Evolutionary conservation across 2,329 filamentous ascomycete species (phyloP), one percentile per base, ranked within the genome.

Genomic region (Myriangium duriaei): DNA sequence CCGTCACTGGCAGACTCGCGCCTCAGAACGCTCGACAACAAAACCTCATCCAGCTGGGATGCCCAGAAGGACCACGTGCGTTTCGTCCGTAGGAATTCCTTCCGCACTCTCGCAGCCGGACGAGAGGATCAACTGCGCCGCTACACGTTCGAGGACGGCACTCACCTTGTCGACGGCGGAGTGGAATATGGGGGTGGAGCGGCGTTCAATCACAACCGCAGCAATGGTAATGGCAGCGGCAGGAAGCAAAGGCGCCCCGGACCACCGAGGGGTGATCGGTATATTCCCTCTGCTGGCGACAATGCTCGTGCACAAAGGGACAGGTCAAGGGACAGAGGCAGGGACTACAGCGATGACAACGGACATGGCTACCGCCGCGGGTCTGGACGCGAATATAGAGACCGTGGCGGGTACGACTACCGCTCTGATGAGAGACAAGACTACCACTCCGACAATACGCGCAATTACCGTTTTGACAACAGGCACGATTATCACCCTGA

Each of bases 1-100:
- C 68, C 74, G 4, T 71, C 76, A 0, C 61, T 86, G 4, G 79
- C 72, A 1, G 66, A 72, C 11, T 68, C 69, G 32, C 74, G 88
- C 10, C 61, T 86, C 4, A 73, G 78, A 40, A 65, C 66, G 35
- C 63, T 81, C 11, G 65, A 69, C 11, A 51, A 57, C 4, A 55
- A 56, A 36, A 67, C 62, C 10, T 59, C 55, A 39, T 48, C 57
- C 11, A 57, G 63, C 32, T 67, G 63, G 64, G 44, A 47, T 30
- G 48, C 48, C 6, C 15, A 31, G 5, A 21, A 16, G 13, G 41
- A 41, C 13, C 28, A 38, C 14, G 21, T 28, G 3, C 11, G 34
- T 5, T 14, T 15, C 24, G 42, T 37, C 48, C 42, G 56, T 51
- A 37, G 48, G 49, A 31, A 57, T 47, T n/a, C 50, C 7, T 47